Conservation (phyloP, 176 grass and related monocot species). For the Phoenix dactylifera region DNA sequence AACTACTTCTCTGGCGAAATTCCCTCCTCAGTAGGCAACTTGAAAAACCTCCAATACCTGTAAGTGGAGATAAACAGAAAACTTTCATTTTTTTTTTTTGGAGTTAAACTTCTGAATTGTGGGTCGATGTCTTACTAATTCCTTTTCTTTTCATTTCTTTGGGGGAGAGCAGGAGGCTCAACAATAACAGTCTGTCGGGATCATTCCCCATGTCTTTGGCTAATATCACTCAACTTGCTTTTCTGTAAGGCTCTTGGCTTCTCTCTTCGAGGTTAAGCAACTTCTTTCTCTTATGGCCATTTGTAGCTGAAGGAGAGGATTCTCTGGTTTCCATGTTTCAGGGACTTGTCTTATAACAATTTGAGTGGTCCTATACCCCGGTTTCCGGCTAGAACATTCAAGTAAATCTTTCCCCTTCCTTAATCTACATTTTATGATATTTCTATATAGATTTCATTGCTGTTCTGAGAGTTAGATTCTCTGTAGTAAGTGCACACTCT, state of each 20-base stretch:
- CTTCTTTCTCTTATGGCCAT: constrained; percentile 13
- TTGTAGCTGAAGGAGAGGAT: constrained; percentile 5
- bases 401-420: constrained; percentile 31
- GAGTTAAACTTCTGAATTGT: too few species aligned
- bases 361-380: constrained; percentile 56
- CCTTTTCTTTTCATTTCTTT: constrained; percentile 14
- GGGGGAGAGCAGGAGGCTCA: constrained; percentile 48
- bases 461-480: too few species aligned
- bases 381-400: constrained; percentile 59
- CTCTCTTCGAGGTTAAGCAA: not conserved
- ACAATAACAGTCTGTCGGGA: constrained; percentile 65
- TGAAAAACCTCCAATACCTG: too few species aligned
- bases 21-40: too few species aligned
- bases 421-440: not conserved
- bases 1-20: too few species aligned
- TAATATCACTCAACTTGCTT: constrained; percentile 62
- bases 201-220: constrained; percentile 40
- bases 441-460: too few species aligned
- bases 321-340: constrained; percentile 31
- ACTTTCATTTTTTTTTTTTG: too few species aligned
- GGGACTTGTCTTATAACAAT: constrained; percentile 88
- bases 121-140: not conserved
- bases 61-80: too few species aligned
- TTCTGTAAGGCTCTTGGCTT: constrained; percentile 44
- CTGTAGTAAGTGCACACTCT: too few species aligned